Base-by-base conservation (phyloP, 2,329 filamentous ascomycete species). In the Akanthomyces muscarius region DNA sequence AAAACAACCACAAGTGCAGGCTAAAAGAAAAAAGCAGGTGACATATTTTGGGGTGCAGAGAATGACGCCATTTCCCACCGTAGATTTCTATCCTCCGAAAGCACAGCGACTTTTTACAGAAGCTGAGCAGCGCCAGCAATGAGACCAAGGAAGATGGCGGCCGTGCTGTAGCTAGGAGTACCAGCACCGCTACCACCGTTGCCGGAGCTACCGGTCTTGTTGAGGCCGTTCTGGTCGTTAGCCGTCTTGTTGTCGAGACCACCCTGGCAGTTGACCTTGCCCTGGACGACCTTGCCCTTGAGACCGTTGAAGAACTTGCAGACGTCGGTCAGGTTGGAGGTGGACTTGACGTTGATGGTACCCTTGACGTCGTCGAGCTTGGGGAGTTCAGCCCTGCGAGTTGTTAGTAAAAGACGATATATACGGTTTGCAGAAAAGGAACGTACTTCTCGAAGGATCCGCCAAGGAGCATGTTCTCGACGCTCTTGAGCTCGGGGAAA, bases 371-470 rank as follows among this genome's bases (percentile, higher is more conserved):
- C 82, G 64, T 83, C 77, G 30, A 94, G 81, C 44, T 78, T 73
- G 65, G 90, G 88, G 61, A 97, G 83, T 42, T 81, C 73, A 68
- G 95, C 87, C 65, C 92, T 96, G 83, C 44, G 81, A 73, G 68
- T 94, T 86, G 65, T 92, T 96, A 41, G n/a, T 18, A 14, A 7
- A n/a, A 5, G 30, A 1, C 18, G 7, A 14, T n/a, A 30, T 1
- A 33, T n/a, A 18, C 1, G 30, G 2, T 13, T 14, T 41, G 38
- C 3, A 16, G 11, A 11, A 38, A 21, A 25, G 4, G 4, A 21
- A 85, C 91, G 82, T 83, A 96, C 92, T 85, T 81, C 66, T 86
- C 83, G 77, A 97, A 96, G 80, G 87, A 89, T 71, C 95, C 95
- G 70, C 88, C 87, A 75, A 92, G 89, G 72, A 98, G 82, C 71